Base-by-base conservation (phyloP, 768 basidiomycete genomes). In the Amanita muscaria region DNA sequence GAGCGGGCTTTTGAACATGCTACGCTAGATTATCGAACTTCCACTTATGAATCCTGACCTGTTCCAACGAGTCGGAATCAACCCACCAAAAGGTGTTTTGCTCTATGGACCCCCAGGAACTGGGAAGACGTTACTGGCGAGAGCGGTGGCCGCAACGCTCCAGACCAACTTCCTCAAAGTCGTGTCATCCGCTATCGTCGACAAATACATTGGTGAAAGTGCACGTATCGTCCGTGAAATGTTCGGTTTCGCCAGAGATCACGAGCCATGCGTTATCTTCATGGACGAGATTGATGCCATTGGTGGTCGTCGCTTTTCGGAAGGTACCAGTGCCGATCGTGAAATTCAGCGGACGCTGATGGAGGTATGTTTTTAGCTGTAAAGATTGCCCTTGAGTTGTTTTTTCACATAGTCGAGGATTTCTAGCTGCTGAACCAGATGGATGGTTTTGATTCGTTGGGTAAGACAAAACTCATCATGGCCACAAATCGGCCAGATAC, bases 401-500 rank as follows among this genome's bases (percentile, higher is more conserved):
- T n/a, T n/a, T n/a, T n/a, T n/a, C n/a, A n/a, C n/a, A n/a, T n/a
- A n/a, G n/a, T n/a, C n/a, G n/a, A n/a, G n/a, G n/a, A n/a, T n/a
- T 22, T 32, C 12, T 55, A 94, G 91, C 72, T 99, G 19, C 76
- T 99, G 24, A 98, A 98, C 59, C 94, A 98, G 66, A 96, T 99
- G 91, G 96, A 99, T 60, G 96, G 96, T 18, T 99, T 99, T 67
- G 96, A 98, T 64, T 91, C 94, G 12, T 72, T 99, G 22, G 96
- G 96, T 35, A 73, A 72, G 52, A 97, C 93, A 25, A 98, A 98
- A 64, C 77, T 98, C 42, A 99, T 99, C 62, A 97, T 98, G 90
- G 96, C 96, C n/a, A 99, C 96, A 19, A 99, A 98, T 70, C 76
- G 96, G 58, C 96, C 96, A 0, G 96, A 99, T 62, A 98, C 93